Evolutionary conservation across 139 green algal species (phyloP), one percentile per base, ranked within the genome.

Genomic region (Auxenochlorella pyrenoidosa): DNA sequence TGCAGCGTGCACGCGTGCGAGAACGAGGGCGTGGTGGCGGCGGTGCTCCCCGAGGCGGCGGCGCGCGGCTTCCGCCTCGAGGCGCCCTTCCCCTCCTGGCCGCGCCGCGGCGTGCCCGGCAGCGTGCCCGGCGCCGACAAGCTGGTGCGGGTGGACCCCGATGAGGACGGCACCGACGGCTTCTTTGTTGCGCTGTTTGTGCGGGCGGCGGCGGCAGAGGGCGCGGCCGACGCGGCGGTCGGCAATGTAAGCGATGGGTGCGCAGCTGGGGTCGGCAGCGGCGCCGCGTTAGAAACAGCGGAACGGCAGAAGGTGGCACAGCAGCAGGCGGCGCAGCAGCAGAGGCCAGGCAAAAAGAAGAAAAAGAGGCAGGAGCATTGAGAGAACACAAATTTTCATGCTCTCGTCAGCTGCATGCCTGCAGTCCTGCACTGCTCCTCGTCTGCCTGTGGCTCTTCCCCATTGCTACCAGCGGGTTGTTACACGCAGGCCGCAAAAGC

Each of bases 111-210:
- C 2, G 59, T 96, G 38, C 84, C 90, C 3, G 65, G 91, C 22
- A 30, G 82, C 8, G 70, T 94, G 54, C 80, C 60, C 83, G 91
- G 80, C 47, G 86, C 54, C 0, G 90, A 97, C 16, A 92, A 94
- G 73, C 89, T 97, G 34, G 89, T 95, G 10, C 87, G 94, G 13
- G 83, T 91, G 83, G 94, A 98, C 78, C 87, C 94, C 0, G 86
- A 94, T 34, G 34, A 92, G 77, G 96, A 99, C 30, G 93, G 89
- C 3, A 98, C 94, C 0, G 96, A 99, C 84, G 96, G 96, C 22
- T 99, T 99, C 86, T 99, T 99, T 85, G 92, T 99, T 13, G 96
- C 96, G 19, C 40, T 98, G 3, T 98, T 99, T 90, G 70, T 94
- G 76, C 88, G 89, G 76, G 83, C 26, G 22, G 71, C 32, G 60